phyloP scores from a whole-genome alignment of 2,329 filamentous ascomycete genomes.

The Sporothrix phasma region DNA sequence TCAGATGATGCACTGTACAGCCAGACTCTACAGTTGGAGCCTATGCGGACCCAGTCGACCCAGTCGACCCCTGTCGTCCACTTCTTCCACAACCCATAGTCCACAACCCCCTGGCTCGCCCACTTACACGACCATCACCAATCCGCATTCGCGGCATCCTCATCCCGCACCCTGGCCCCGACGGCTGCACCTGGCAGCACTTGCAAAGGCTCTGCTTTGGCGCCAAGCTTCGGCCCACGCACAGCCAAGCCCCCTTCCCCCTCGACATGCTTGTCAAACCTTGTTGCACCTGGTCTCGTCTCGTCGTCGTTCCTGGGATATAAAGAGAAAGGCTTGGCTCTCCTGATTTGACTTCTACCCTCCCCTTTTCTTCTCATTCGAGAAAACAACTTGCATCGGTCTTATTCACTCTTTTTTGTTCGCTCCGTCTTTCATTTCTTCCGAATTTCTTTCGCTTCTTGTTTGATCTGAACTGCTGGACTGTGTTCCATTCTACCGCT shows the following conservation, averaged over 20 bases:
- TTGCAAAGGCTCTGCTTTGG: constrained; percentile 9
- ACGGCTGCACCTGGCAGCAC: background rate
- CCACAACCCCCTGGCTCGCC: background rate
- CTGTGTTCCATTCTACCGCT: constrained; percentile 42
- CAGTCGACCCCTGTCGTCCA: too few species aligned
- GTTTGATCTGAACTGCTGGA: constrained; percentile 33
- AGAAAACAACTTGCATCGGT: constrained; percentile 19
- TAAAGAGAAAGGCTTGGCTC: constrained; percentile 14
- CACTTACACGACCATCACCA: constrained; percentile 2
- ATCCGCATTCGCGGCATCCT: background rate
- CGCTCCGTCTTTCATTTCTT: constrained; percentile 17
- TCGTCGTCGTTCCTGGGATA: constrained; percentile 8
- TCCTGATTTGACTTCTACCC: background rate
- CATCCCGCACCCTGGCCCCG: background rate
- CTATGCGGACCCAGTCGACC: background rate
- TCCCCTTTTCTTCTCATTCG: constrained; percentile 3
- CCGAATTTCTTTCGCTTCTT: constrained; percentile 26
- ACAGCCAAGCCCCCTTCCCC: constrained; percentile 10
- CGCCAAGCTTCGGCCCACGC: constrained; percentile 8
- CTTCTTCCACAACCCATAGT: background rate
- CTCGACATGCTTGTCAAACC: constrained; percentile 5
- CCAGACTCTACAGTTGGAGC: too few species aligned
- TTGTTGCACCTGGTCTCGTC: background rate
- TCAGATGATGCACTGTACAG: background rate
- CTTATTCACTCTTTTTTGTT: constrained; percentile 15